Evolutionary conservation across 768 basidiomycete species (phyloP), one percentile per base, ranked within the genome.

Genomic region (Phylloporus sp.): DNA sequence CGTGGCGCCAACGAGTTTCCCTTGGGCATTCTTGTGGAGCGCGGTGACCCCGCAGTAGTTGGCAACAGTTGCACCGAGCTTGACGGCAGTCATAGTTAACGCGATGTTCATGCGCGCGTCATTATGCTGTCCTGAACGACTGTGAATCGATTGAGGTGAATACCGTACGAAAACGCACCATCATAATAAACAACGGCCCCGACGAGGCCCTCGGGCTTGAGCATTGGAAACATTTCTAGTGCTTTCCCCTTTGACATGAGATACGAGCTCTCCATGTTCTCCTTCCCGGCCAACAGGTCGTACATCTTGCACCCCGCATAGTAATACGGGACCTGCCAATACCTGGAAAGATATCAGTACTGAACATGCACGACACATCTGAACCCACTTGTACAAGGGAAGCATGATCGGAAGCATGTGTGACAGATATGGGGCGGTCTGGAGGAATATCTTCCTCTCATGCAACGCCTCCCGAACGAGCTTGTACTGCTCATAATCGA

Each of bases 51-150:
- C 86, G 63, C 81, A 82, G 69, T 99, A 90, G 73, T 98, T 99
- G 38, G 85, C 82, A 15, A 86, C 84, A 8, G 77, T 77, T 5
- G 94, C 92, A 35, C 94, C 94, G 42, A 88, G 80, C 59, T 91
- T 88, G 35, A 97, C 90, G 5, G 95, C 96, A 15, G 86, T 96
- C 81, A 97, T 82, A 59, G 95, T 78, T 26, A 99, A 74, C 0
- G 95, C 91, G 44, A 95, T 79, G 72, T 99, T 99, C 96, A 98
- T 99, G 13, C 95, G 81, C 1, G 95, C 86, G 59, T 99, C 96
- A 59, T 99, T 99, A 69, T 99, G 95, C 70, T 97, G 95, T 44
- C 93, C 90, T 93, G 39, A 24, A 21, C 17, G 32, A 39, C 11
- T 27, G 48, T 48, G 31, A 35, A 39, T 31, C 18, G 11, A 14